Percentiles rank a stretch among this genome's conserved stretches.
phyloP scores from a whole-genome alignment of 129 eudicot species.

The Heracleum sosnowskyi region DNA sequence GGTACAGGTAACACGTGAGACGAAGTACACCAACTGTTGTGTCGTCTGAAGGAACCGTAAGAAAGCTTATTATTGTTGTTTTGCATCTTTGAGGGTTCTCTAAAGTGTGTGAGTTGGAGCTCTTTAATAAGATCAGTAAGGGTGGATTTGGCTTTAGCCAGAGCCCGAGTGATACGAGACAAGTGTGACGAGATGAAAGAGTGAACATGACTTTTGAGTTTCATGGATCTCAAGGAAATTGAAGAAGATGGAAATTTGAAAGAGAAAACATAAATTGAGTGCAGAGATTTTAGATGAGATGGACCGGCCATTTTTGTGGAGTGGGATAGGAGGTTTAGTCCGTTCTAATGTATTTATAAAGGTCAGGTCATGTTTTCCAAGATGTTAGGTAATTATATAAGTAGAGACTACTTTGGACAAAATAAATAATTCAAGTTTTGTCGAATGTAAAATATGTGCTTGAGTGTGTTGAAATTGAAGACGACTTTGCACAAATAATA shows the following conservation, averaged over 20 bases:
- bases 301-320: constrained; percentile 38
- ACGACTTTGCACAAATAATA: constrained; percentile 41
- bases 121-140: constrained; percentile 43
- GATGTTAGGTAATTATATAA: constrained; percentile 42
- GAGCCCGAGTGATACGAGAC: constrained; percentile 49
- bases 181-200: constrained; percentile 69
- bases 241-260: constrained; percentile 21
- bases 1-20: constrained; percentile 72
- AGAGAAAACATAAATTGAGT: constrained; percentile 38
- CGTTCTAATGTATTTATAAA: constrained; percentile 48
- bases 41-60: constrained; percentile 73
- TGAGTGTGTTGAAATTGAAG: not conserved
- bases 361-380: constrained; percentile 38
- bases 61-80: constrained; percentile 52
- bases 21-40: constrained; percentile 85
- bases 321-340: constrained; percentile 14
- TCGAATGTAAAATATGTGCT: constrained; percentile 27
- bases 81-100: constrained; percentile 35
- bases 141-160: constrained; percentile 63
- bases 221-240: constrained; percentile 42
- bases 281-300: constrained; percentile 40
- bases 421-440: not conserved
- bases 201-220: constrained; percentile 62
- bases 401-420: constrained; percentile 46
- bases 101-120: constrained; percentile 38